Evolutionary conservation across 805 yeast genomes (phyloP).

Genomic region (Clavispora asparagi): DNA sequence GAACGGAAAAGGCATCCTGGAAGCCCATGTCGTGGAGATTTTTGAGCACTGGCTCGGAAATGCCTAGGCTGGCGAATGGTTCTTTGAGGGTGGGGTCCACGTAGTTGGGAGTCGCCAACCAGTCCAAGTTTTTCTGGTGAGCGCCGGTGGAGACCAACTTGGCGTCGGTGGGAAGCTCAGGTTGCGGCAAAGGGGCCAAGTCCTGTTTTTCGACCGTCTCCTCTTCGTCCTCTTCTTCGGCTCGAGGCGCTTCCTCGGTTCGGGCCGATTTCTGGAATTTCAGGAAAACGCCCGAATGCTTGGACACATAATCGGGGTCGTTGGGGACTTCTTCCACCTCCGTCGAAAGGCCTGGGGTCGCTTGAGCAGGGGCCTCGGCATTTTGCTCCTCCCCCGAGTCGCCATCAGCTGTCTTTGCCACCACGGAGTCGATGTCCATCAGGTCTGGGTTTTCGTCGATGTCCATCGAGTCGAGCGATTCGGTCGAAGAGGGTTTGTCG

Average conservation of each 20-base stretch:
- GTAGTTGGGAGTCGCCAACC: constrained; percentile 65
- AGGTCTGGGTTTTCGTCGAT: constrained; percentile 4
- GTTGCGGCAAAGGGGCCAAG: constrained; percentile 82
- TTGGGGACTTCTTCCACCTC: constrained; percentile 4
- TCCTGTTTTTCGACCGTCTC: constrained; percentile 20
- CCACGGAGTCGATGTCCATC: neutral
- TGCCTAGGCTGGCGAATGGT: constrained; percentile 45
- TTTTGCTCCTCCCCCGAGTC: constrained; percentile 2
- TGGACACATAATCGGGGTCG: constrained; percentile 21
- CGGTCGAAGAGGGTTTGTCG: constrained; percentile 1
- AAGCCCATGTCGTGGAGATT: constrained; percentile 47
- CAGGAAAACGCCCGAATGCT: constrained; percentile 47
- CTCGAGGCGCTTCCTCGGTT: constrained; percentile 2
- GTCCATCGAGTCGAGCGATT: constrained; percentile 9
- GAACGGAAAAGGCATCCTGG: constrained; percentile 69
- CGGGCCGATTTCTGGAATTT: constrained; percentile 38
- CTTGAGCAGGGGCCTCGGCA: constrained; percentile 7
- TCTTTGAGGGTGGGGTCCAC: constrained; percentile 42
- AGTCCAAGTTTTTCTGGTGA: constrained; percentile 41
- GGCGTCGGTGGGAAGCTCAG: constrained; percentile 55
- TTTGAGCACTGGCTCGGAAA: constrained; percentile 38
- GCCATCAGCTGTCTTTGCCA: neutral
- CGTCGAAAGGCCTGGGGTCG: no score
- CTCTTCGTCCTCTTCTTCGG: constrained; percentile 19
- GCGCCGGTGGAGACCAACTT: constrained; percentile 24